Evolutionary conservation across 129 eudicot genomes (phyloP), one percentile per base, ranked within the genome.

Genomic region (Saposhnikovia divaricata): DNA sequence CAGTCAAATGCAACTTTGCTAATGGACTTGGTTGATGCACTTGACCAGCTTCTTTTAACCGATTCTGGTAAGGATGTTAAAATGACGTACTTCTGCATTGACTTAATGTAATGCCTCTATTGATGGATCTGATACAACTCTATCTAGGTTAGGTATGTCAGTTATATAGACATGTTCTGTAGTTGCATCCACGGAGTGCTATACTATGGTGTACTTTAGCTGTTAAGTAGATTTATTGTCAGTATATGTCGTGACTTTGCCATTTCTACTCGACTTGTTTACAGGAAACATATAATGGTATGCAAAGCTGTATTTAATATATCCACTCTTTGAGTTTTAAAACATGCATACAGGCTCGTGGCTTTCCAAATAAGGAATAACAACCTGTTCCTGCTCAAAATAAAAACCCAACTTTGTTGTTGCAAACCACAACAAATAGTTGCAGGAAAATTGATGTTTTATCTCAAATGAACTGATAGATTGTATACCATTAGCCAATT

Each of bases 11-110:
- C 83, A 3, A 82, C 82, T 18, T 72, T 86, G 65, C 84, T 92
- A 72, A 80, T 95, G 90, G 91, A 88, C 69, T 85, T 94, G 84
- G 89, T 94, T 39, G 92, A 92, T 80, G 86, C 89, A 75, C 55
- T 92, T 75, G 98, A 93, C 72, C 84, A 86, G 85, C 91, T 91
- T 84, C 80, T 92, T 78, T 79, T 75, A 61, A 83, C 75, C 31
- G 80, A 80, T 77, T 81, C 85, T 77, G 91, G 98, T 94, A 92
- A 75, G 19, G 46, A 82, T 76, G 66, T 73, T 73, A 8, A 42
- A 8, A 44, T 73, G 13, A 46, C 10, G 66, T 12, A 57, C 63
- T 51, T 74, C 46, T 34, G 48, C 4, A 14, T 76, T 28, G 5
- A 28, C 25, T 2, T 0, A 34, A n/a, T 70, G 7, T 50, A 39